Base-by-base conservation (phyloP, 176 grass and related monocot genomes). In the Hsuehochloa calcarea region DNA sequence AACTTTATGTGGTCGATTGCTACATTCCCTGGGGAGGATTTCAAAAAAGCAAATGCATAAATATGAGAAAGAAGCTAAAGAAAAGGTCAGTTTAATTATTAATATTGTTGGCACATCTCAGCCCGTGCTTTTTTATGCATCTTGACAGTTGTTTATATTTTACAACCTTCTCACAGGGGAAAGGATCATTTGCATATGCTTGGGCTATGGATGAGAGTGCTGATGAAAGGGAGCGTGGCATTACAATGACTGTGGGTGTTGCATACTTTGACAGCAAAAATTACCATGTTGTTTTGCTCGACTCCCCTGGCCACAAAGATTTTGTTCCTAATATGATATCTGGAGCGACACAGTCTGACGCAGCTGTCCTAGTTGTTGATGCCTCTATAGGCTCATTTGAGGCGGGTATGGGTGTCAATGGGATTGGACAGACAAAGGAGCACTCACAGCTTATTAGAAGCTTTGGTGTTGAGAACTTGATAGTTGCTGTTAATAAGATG, bases 281-380 rank as follows among this genome's bases (percentile, higher is more conserved):
- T 10, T 92, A 92, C 72, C 87, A 68, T 83, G 83, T 95, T 35
- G 89, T 90, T 93, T 87, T 95, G 78, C 89, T 98, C 0, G 93
- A 95, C 55, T 95, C 96, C 44, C 96, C 93, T 74, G 91, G 91
- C 12, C 96, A 98, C 76, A 94, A 93, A 84, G 96, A 95, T 89
- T 98, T 98, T 73, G 93, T 95, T 80, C 91, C 96, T 66, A 98
- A 93, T 70, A 91, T 98, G 91, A 90, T 93, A 85, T 98, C 93
- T 65, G 91, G 96, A 85, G 85, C 85, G 56, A 90, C 91, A 22
- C 96, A 95, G 63, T 80, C 96, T 62, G 96, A 98, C 89, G 89
- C 89, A 59, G 93, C 96, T 31, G 55, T 98, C 85, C 87, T 98
- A 79, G 93, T 93, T 76, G 68, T 98, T 83, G 96, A 98, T 85